Base-by-base conservation (phyloP, 768 basidiomycete species). In the Psilocybe subaeruginosa region DNA sequence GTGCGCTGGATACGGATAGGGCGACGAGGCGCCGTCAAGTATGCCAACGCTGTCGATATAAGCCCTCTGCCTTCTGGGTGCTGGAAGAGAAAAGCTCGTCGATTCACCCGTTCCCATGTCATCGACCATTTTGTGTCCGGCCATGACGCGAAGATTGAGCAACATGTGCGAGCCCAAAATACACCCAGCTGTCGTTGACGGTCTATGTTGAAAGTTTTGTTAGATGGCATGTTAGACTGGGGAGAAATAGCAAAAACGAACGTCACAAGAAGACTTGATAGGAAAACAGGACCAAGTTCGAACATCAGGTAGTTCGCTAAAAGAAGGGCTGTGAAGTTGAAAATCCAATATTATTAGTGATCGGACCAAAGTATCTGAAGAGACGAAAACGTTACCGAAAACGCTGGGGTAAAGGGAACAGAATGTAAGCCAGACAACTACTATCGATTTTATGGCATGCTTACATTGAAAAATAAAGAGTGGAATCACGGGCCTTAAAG, bases 191-290 rank as follows among this genome's bases (percentile, higher is more conserved):
- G 70, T 71, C 5, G 65, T 68, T 16, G 66, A 67, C 30, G 72
- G 72, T 5, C 70, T 71, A 47, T 0, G 14, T 12, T 23, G 23
- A 23, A 9, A 31, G 17, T 23, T 43, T 11, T 43, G 16, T 9
- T 16, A 19, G 23, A 30, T 46, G 14, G 6, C 8, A 51, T 19
- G 16, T 51, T 6, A 16, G 39, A 27, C 23, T n/a, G 16, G 12
- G 35, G 27, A 41, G 8, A 39, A 39, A 29, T 23, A 23, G 23
- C 23, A 23, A 12, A 56, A 19, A 68, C 70, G 12, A 30, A 69
- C 67, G 72, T 72, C 43, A 72, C 72, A 4, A 73, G 68, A n/a
- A 73, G 66, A 60, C 69, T 69, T 31, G 72, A 69, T n/a, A 73
- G 55, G 58, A 69, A 70, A 4, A 69, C 67, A 30, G 70, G 70